Conservation (phyloP, 2,329 filamentous ascomycete genomes). For the Dactylellina cionopaga region DNA sequence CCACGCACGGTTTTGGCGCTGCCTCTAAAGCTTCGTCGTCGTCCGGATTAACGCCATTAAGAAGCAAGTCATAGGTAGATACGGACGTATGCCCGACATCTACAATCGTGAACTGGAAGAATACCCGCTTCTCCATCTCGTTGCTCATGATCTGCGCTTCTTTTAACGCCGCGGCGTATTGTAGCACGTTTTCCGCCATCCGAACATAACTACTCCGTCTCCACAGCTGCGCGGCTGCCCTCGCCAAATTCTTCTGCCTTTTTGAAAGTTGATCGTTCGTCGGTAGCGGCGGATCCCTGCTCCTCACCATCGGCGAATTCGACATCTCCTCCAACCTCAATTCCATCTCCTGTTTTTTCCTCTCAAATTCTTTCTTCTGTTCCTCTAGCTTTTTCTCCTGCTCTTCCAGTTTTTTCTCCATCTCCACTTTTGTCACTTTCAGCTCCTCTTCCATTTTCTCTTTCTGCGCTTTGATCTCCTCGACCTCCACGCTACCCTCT, state of each 20-base stretch:
- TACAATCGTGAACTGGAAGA: constrained; percentile 93
- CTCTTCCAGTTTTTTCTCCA: constrained; percentile 81
- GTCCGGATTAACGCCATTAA: constrained; percentile 88
- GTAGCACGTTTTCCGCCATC: constrained; percentile 91
- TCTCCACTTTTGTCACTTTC: constrained; percentile 80
- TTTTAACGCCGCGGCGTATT: constrained; percentile 86
- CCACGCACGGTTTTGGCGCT: constrained; percentile 87
- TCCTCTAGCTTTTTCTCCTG: constrained; percentile 83
- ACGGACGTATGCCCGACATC: constrained; percentile 87
- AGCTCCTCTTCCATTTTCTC: constrained; percentile 84
- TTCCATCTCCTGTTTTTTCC: constrained; percentile 80
- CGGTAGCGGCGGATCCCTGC: constrained; percentile 58
- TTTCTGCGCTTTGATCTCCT: constrained; percentile 85
- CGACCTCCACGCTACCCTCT: constrained; percentile 78
- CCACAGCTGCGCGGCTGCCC: constrained; percentile 77
- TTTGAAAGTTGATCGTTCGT: constrained; percentile 67
- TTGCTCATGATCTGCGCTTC: constrained; percentile 99
- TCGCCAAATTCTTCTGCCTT: constrained; percentile 76
- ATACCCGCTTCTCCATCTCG: constrained; percentile 88
- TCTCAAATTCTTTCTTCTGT: constrained; percentile 85
- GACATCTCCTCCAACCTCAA: constrained; percentile 56
- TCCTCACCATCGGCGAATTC: constrained; percentile 53
- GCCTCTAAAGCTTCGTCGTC: constrained; percentile 82
- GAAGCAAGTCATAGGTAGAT: constrained; percentile 94
- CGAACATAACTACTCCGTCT: constrained; percentile 84